phyloP scores from a whole-genome alignment of 345 rosid species.

The Citrus reticulata region DNA sequence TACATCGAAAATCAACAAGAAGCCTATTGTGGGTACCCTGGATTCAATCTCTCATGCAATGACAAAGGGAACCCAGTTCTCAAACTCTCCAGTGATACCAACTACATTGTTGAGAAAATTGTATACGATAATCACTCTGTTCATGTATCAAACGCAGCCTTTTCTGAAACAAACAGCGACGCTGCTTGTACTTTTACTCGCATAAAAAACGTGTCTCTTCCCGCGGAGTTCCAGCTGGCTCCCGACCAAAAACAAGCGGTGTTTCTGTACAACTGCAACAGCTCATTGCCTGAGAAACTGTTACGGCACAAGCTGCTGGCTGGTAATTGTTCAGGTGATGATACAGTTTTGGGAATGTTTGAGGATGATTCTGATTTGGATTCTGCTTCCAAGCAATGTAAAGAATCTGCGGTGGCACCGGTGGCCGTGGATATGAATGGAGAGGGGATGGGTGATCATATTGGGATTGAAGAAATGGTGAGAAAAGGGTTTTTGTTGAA shows the following conservation, averaged over 20 bases:
- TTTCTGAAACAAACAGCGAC: neutral
- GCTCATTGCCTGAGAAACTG: neutral
- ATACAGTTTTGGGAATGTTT: constrained; percentile 14
- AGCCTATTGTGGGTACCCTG: constrained; percentile 43
- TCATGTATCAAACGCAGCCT: constrained; percentile 29
- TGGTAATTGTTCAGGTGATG: neutral
- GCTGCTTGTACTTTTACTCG: constrained; percentile 5
- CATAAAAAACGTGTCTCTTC: constrained; percentile 28
- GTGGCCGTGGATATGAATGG: constrained; percentile 9
- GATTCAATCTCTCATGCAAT: constrained; percentile 38
- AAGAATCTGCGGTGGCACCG: constrained; percentile 10
- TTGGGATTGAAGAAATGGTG: neutral
- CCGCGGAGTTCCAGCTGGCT: neutral
- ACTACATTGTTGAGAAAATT: constrained; percentile 29
- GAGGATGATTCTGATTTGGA: constrained; percentile 17
- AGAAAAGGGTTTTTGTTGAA: constrained; percentile 36
- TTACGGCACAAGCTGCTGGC: neutral
- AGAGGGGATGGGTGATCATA: neutral
- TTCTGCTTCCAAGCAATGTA: constrained; percentile 22
- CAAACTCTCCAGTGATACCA: neutral
- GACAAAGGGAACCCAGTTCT: constrained; percentile 21
- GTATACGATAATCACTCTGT: constrained; percentile 30
- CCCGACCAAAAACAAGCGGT: neutral
- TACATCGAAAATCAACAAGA: constrained; percentile 21
- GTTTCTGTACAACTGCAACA: constrained; percentile 29